Base-by-base conservation (phyloP, 176 grass and related monocot species). In the Typha latifolia region DNA sequence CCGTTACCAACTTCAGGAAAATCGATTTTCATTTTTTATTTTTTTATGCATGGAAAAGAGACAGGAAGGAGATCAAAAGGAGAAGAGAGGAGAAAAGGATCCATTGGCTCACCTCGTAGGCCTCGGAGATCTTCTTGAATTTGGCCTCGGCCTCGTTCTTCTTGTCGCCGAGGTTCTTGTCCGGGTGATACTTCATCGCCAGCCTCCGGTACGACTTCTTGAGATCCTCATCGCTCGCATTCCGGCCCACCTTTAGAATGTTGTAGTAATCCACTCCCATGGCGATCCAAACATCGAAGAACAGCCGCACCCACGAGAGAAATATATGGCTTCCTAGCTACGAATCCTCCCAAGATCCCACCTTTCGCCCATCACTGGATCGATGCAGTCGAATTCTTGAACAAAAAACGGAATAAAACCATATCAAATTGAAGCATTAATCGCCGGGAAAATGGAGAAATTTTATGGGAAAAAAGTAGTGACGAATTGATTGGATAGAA, bases 181-280 rank as follows among this genome's bases (percentile, higher is more conserved):
- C 90, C 12, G 86, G 90, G 70, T 95, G 90, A 86, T 86, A 95
- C 67, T 77, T 86, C 90, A 95, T 95, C 14, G 83, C 90, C 61
- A 95, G 48, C 76, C 86, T 70, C 61, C 83, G 75, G 63, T 95
- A 95, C 26, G 90, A 68, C 68, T 90, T 95, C 80, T 95, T 95
- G 51, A 95, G 86, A 71, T 84, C 83, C 2, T 95, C 90, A 74
- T 90, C 86, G 53, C 83, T 95, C 18, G 83, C 90, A 77, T 76
- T 74, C 63, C 90, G 83, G 70, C 86, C 83, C 52, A 95, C 86
- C 82, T 86, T 95, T 61, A 95, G 84, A 72, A 95, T 79, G 65
- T 84, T 95, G 83, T 95, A 95, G 77, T 95, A 95, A 74, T 90
- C 90, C 74, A 69, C 59, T 63, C 90, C 90, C 90, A 86, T 95